A percentile compares a stretch with the other conserved stretches of the same genome.
Conservation (phyloP, 2,329 filamentous ascomycete species). For the Aspergillus flavus region DNA sequence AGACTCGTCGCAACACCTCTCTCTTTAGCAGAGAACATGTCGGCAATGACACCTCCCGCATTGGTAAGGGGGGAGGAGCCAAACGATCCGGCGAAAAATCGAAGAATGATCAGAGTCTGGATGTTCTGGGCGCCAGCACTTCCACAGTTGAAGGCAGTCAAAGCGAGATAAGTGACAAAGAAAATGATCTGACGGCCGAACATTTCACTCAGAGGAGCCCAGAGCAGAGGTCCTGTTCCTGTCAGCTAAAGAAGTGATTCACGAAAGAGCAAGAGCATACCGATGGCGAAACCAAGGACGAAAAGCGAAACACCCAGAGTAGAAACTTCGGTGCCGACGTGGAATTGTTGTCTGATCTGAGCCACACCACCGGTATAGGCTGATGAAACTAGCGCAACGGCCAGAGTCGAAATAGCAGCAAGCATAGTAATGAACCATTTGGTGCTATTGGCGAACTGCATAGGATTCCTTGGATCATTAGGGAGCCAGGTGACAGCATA, state of each 20-base stretch:
- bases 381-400: constrained; percentile 47
- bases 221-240: constrained; percentile 44
- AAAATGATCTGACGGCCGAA: constrained; percentile 42
- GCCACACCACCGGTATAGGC: constrained; percentile 45
- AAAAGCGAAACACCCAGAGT: constrained; percentile 50
- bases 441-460: constrained; percentile 34
- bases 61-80: constrained; percentile 66
- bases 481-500: constrained; percentile 48
- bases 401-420: constrained; percentile 44
- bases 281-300: constrained; percentile 50
- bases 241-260: background rate
- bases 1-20: constrained; percentile 62
- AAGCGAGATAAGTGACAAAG: constrained; percentile 37
- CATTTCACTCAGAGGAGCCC: constrained; percentile 45
- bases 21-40: constrained; percentile 59
- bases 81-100: constrained; percentile 67
- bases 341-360: constrained; percentile 40
- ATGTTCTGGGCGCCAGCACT: constrained; percentile 61
- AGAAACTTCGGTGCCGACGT: constrained; percentile 38
- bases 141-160: constrained; percentile 65
- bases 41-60: constrained; percentile 63
- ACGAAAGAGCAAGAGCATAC: constrained; percentile 12
- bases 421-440: constrained; percentile 47
- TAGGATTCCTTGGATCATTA: constrained; percentile 47
- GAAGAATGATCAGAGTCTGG: constrained; percentile 63